Base-by-base conservation (phyloP, 2,329 filamentous ascomycete genomes). In the Ophiocordyceps camponoti-leonardi region DNA sequence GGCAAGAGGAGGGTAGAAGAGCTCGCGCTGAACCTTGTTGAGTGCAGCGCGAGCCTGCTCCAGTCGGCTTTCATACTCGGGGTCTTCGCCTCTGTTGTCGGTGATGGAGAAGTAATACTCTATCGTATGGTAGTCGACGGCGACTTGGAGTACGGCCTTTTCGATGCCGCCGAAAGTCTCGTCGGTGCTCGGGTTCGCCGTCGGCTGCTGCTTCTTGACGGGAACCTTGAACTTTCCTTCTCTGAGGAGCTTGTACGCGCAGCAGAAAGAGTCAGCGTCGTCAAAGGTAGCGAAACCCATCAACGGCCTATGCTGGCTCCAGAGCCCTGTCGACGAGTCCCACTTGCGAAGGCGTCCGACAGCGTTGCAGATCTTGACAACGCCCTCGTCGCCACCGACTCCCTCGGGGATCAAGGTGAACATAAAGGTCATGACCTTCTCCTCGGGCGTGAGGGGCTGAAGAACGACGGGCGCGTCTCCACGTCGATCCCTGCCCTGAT, bases 261-360 rank as follows among this genome's bases (percentile, higher is more conserved):
- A 81, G 60, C 82, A 79, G 53, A 98, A 71, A 52, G 87, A 90
- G 61, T 94, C 85, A 22, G 81, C 79, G 61, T 96, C 88, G 50
- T 94, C 90, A 62, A 84, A 98, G 63, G 95, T 84, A 48, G 90
- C 92, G 64, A 98, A 96, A 14, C 90, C 92, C 68, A 96, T 96
- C 50, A 81, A 82, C 63, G 82, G 16, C 3, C 41, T 81, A 46
- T 83, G 78, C 52, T 86, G 80, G n/a, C 68, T 59, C 16, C 68
- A 57, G 31, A 70, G 64, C 16, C 69, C 72, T 43, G 75, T 77
- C 31, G 79, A 81, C 49, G 86, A 72, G 50, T 88, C 87, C 87
- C 88, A 98, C 54, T 86, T 80, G 51, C 83, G 78, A 50, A 98
- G 65, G 58, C 73, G 79, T 39, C 88, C 88, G 0, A 83, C 83